A percentile compares a stretch with the other conserved stretches of the same genome.
phyloP scores from a whole-genome alignment of 2,329 filamentous ascomycete genomes.

The Eurotiales sp. region DNA sequence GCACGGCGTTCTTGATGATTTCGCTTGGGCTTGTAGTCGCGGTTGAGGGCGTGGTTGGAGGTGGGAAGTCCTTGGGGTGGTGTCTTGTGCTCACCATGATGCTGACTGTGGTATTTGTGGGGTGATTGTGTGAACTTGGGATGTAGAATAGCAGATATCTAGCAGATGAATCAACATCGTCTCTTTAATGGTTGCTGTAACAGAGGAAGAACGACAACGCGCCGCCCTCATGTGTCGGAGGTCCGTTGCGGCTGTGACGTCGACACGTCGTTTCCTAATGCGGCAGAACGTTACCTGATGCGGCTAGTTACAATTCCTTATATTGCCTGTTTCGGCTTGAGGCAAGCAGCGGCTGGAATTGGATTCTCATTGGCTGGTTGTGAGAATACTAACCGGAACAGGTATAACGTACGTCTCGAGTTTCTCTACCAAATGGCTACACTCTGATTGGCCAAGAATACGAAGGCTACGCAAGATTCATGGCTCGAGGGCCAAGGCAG shows the following conservation, averaged over 20 bases:
- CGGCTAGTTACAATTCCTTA: neutral
- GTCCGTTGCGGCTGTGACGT: constrained; percentile 8
- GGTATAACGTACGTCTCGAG: no score
- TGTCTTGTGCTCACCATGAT: constrained; percentile 56
- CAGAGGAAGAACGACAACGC: no score
- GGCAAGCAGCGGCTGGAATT: neutral
- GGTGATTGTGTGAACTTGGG: no score
- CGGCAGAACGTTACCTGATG: constrained; percentile 1
- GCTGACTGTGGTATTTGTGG: no score
- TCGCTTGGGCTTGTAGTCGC: constrained; percentile 21
- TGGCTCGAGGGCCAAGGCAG: no score
- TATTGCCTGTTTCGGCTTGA: neutral
- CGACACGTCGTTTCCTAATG: constrained; percentile 1
- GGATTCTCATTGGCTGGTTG: neutral
- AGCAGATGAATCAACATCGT: no score
- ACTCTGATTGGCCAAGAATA: neutral
- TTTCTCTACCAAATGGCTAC: no score
- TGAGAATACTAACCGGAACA: neutral
- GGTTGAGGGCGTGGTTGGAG: constrained; percentile 28
- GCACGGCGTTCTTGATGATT: constrained; percentile 21
- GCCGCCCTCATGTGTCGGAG: constrained; percentile 2
- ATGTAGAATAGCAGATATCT: no score
- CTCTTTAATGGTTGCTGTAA: no score
- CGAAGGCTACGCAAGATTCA: neutral
- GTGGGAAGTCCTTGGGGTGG: constrained; percentile 50